phyloP scores from a whole-genome alignment of 495 filamentous ascomycete genomes.

The Podospora pseudocomata region DNA sequence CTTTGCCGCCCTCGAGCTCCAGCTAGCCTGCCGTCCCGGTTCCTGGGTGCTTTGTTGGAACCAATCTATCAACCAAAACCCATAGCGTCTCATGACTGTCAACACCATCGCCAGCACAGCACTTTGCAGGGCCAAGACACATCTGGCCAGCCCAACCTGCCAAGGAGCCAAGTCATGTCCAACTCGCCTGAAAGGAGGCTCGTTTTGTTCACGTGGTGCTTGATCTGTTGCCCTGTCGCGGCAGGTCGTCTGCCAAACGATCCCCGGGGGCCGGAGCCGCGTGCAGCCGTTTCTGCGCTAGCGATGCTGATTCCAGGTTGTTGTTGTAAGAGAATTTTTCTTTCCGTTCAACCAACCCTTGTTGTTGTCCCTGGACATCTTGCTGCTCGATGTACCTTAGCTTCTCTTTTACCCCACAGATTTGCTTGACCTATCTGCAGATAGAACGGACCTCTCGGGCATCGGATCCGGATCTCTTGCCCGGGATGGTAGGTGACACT shows the following conservation, averaged over 20 bases:
- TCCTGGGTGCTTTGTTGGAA: constrained; percentile 5
- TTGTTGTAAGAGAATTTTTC: background rate
- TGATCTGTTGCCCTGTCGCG: constrained; percentile 24
- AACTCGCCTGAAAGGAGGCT: constrained; percentile 11
- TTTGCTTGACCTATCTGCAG: background rate
- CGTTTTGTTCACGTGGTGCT: constrained; percentile 32
- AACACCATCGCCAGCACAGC: background rate
- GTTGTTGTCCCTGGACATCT: background rate
- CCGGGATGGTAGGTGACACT: background rate
- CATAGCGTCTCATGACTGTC: background rate
- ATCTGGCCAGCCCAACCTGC: constrained; percentile 2
- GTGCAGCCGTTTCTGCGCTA: constrained; percentile 6
- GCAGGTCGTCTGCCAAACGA: constrained; percentile 3
- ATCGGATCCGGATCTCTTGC: constrained; percentile 4
- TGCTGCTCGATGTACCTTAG: background rate
- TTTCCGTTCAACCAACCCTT: background rate
- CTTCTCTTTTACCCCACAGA: background rate
- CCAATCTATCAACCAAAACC: background rate
- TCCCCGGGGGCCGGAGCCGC: constrained; percentile 11
- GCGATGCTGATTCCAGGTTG: background rate
- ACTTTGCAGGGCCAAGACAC: constrained; percentile 2
- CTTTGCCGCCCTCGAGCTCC: background rate
- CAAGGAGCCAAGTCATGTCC: background rate
- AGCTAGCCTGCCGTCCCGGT: constrained; percentile 1
- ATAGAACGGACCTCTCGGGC: background rate